Evolutionary conservation across 179 eudicot species (phyloP).

Genomic region (Beta lomatogona): DNA sequence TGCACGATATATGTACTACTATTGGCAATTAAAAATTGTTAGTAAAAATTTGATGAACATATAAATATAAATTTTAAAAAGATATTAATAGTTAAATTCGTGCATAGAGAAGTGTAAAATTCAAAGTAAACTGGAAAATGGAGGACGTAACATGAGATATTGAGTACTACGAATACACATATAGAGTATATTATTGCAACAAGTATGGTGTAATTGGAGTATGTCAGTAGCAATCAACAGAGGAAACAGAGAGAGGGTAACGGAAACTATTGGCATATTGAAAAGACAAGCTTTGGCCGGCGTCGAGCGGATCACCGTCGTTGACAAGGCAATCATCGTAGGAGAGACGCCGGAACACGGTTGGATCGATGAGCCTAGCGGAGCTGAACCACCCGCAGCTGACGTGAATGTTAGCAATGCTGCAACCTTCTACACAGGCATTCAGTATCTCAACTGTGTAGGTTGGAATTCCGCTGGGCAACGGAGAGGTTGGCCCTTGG

Average conservation of each 20-base stretch:
- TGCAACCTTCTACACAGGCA: conserved; percentile 53
- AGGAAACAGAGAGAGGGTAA: conserved; percentile 65
- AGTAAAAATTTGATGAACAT: no score
- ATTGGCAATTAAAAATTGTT: no score
- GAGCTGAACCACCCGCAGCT: conserved; percentile 90
- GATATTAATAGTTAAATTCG: no score
- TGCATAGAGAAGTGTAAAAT: no score
- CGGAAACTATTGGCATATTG: conserved; percentile 56
- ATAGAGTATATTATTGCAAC: not conserved
- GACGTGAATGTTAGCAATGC: conserved; percentile 62
- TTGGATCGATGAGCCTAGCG: conserved; percentile 62
- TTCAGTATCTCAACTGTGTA: conserved; percentile 64
- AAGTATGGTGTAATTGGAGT: not conserved
- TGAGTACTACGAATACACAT: no score
- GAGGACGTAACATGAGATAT: no score
- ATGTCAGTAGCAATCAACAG: conserved; percentile 42
- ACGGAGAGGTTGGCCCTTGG: conserved; percentile 61
- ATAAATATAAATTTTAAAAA: no score
- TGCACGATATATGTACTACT: no score
- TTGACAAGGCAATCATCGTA: conserved; percentile 79
- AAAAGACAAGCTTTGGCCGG: conserved; percentile 54
- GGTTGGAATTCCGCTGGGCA: conserved; percentile 69
- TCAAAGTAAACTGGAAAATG: no score
- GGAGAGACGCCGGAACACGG: conserved; percentile 50
- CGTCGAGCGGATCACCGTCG: conserved; percentile 49